phyloP scores from a whole-genome alignment of 2,329 filamentous ascomycete species.

The Trichoderma citrinoviride region DNA sequence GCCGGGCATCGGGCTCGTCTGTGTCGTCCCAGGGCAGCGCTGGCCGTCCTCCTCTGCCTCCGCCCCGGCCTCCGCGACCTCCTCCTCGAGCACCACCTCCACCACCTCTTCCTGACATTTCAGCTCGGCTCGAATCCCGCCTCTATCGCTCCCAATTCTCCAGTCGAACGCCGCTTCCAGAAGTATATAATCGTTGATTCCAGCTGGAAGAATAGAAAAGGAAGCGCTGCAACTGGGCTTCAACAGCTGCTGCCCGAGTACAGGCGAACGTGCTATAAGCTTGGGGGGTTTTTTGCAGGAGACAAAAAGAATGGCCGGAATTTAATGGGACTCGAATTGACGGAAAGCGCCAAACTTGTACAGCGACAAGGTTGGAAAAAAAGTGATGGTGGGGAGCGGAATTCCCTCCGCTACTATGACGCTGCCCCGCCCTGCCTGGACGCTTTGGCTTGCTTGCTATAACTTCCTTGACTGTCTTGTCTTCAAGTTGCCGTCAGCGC shows the following conservation, averaged over 20 bases:
- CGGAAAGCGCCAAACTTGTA: conserved; percentile 2
- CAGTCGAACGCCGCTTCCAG: not conserved
- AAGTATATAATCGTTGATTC: not conserved
- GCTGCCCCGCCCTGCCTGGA: conserved; percentile 20
- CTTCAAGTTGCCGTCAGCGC: conserved; percentile 20
- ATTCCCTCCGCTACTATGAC: conserved; percentile 14
- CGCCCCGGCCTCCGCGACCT: conserved; percentile 50
- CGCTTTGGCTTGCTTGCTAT: not conserved
- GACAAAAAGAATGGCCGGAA: not conserved
- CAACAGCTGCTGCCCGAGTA: not conserved
- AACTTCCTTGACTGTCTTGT: too few species aligned
- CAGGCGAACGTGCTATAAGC: not conserved
- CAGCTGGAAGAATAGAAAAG: too few species aligned
- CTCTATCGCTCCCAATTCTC: not conserved
- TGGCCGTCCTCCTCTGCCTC: conserved; percentile 45
- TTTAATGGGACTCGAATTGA: not conserved
- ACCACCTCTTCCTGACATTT: conserved; percentile 52
- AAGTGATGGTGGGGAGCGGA: conserved; percentile 22
- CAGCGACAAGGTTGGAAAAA: not conserved
- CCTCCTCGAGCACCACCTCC: conserved; percentile 51
- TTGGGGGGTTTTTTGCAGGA: not conserved
- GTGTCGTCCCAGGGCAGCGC: conserved; percentile 52
- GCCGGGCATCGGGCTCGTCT: conserved; percentile 55
- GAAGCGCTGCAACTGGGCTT: not conserved
- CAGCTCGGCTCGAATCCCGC: not conserved